Conservation (phyloP, 106 monocot genomes). For the Amphibolis antarctica region DNA sequence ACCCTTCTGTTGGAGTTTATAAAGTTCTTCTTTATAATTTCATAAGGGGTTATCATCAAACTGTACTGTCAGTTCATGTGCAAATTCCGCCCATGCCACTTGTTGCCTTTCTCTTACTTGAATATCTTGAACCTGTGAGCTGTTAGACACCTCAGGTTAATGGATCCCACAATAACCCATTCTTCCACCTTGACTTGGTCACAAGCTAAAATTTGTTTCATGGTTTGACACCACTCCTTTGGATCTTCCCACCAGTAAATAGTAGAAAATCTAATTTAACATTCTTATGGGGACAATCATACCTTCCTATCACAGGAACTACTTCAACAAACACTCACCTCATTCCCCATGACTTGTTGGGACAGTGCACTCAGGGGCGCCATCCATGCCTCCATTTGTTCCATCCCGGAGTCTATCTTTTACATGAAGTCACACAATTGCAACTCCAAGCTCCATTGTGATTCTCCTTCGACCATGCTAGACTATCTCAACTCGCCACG, state of each 20-base stretch:
- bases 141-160: neutral
- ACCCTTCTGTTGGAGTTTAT: neutral
- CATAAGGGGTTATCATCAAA: neutral
- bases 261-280: neutral
- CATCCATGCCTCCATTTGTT: too few relatives aligned
- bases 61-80: neutral
- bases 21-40: neutral
- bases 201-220: neutral
- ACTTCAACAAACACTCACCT: too few relatives aligned
- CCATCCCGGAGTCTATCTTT: too few relatives aligned
- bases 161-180: neutral
- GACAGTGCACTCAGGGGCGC: too few relatives aligned
- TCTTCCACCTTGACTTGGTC: neutral
- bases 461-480: too few relatives aligned
- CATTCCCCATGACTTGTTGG: too few relatives aligned
- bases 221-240: neutral
- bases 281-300: neutral
- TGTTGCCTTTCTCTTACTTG: fast-evolving
- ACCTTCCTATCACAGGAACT: too few relatives aligned
- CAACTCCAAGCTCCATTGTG: too few relatives aligned
- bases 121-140: neutral
- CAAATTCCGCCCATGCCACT: too few relatives aligned
- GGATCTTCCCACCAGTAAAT: fast-evolving
- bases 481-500: too few relatives aligned
- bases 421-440: too few relatives aligned